These are phyloP conservation scores for Neonectria faginata DNA, from an alignment of 2,329 filamentous ascomycete genomes.

Conservation along the genomic window DNA sequence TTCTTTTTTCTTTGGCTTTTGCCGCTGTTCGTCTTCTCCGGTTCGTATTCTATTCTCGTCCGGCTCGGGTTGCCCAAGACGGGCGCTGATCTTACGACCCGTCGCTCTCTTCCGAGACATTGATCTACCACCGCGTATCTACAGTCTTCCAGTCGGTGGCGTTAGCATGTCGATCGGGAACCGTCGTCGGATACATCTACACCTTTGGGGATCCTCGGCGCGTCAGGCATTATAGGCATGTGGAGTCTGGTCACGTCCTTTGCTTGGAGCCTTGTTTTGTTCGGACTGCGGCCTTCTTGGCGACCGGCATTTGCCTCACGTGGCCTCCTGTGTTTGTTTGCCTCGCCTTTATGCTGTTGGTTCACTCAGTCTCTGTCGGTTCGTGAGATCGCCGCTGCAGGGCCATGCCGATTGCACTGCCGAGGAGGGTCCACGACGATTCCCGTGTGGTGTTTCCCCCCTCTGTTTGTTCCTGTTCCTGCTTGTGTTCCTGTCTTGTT, in stretches of 20 bases:
- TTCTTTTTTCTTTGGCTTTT: neutral
- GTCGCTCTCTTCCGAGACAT: constrained; percentile 8
- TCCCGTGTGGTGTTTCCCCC: neutral
- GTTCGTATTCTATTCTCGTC: constrained; percentile 1
- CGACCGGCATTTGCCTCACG: neutral
- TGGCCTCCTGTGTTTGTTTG: neutral
- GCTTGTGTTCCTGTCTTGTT: neutral
- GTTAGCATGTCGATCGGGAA: neutral
- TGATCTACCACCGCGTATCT: constrained; percentile 2
- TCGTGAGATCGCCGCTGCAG: neutral
- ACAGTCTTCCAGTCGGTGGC: neutral
- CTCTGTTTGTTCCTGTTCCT: neutral
- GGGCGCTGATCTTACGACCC: neutral
- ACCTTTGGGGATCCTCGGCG: neutral
- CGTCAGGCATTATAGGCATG: neutral
- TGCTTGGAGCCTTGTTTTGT: too few species aligned
- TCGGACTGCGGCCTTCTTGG: neutral
- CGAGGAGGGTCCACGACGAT: neutral
- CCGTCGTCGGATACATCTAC: neutral
- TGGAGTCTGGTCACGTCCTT: neutral
- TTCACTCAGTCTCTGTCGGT: neutral
- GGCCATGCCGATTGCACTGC: neutral
- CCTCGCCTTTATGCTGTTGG: neutral
- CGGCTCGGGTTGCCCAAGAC: neutral
- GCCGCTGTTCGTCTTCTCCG: neutral